A percentile compares a stretch with the other conserved stretches of the same genome.
phyloP scores from a whole-genome alignment of 2,329 filamentous ascomycete genomes.

The Fusarium avenaceum region DNA sequence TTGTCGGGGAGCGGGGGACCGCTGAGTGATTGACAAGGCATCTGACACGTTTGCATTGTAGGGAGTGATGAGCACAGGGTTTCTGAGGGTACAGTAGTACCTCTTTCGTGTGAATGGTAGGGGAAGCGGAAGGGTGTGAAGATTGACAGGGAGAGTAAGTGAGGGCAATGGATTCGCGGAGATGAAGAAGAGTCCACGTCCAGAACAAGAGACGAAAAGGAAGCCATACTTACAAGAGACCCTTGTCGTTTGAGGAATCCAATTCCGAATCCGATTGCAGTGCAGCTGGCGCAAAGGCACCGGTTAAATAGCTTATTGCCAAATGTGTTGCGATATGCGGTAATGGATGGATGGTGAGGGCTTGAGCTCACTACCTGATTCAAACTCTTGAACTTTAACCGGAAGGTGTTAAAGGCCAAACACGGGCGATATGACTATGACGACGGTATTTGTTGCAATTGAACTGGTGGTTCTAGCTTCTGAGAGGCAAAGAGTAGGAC shows the following conservation, averaged over 20 bases:
- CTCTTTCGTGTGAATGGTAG: conserved; percentile 8
- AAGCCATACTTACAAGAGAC: conserved; percentile 34
- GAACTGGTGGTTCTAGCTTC: conserved; percentile 7
- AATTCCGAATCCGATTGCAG: conserved; percentile 16
- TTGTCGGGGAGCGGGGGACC: conserved; percentile 38
- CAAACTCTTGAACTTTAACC: conserved; percentile 5
- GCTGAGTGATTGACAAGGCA: conserved; percentile 36
- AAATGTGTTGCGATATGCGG: conserved; percentile 32
- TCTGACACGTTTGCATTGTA: conserved; percentile 37
- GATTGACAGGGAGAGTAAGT: conserved; percentile 15
- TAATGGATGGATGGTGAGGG: conserved; percentile 21
- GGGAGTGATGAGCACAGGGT: conserved; percentile 31
- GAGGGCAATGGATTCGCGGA: conserved; percentile 7
- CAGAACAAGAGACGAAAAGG: conserved; percentile 21
- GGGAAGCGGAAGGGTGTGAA: conserved; percentile 20
- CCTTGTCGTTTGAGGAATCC: conserved; percentile 30
- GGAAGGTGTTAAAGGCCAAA: neutral
- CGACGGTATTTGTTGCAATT: conserved; percentile 12
- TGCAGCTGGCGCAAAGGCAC: conserved; percentile 34
- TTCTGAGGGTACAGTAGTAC: neutral
- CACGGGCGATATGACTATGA: neutral
- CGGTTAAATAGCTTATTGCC: conserved; percentile 37
- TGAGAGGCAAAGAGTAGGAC: neutral
- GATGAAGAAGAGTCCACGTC: conserved; percentile 13
- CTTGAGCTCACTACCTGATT: conserved; percentile 19